Conservation (phyloP, 2,329 filamentous ascomycete species). For the Aspergillus sp. region DNA sequence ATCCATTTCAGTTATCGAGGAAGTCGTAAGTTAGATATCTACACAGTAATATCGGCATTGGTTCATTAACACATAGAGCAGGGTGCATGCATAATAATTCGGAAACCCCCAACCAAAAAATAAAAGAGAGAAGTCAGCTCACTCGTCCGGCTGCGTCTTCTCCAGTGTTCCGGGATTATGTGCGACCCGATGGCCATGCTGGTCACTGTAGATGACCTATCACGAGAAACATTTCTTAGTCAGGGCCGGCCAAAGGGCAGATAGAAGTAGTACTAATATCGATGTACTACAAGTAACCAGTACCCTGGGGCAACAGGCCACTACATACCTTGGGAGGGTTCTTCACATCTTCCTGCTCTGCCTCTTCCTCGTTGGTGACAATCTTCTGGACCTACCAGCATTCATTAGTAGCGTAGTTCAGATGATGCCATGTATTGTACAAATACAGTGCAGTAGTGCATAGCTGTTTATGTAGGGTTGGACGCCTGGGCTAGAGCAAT, state of each 20-base stretch:
- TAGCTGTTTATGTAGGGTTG: neutral
- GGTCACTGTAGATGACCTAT: conserved; percentile 27
- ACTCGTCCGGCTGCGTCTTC: conserved; percentile 14
- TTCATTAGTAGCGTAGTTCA: too few relatives aligned
- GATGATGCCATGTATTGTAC: too few relatives aligned
- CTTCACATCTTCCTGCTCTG: conserved; percentile 22
- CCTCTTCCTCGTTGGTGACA: conserved; percentile 22
- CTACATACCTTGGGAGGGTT: conserved; percentile 26
- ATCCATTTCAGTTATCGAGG: too few relatives aligned
- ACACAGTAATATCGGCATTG: too few relatives aligned
- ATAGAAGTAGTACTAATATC: too few relatives aligned
- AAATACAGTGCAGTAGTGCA: too few relatives aligned
- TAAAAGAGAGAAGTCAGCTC: neutral
- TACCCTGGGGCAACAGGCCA: neutral
- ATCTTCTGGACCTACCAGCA: conserved; percentile 21
- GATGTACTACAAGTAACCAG: neutral
- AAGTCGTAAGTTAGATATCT: too few relatives aligned
- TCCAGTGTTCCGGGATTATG: conserved; percentile 25
- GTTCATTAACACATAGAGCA: too few relatives aligned
- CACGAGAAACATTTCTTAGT: too few relatives aligned
- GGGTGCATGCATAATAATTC: too few relatives aligned
- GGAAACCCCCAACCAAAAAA: neutral
- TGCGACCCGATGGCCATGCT: conserved; percentile 28
- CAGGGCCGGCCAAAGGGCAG: too few relatives aligned
- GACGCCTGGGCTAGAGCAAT: neutral